These are phyloP conservation scores for Begonia peltatifolia DNA, from an alignment of 306 rosid genomes.

Conservation along the genomic window DNA sequence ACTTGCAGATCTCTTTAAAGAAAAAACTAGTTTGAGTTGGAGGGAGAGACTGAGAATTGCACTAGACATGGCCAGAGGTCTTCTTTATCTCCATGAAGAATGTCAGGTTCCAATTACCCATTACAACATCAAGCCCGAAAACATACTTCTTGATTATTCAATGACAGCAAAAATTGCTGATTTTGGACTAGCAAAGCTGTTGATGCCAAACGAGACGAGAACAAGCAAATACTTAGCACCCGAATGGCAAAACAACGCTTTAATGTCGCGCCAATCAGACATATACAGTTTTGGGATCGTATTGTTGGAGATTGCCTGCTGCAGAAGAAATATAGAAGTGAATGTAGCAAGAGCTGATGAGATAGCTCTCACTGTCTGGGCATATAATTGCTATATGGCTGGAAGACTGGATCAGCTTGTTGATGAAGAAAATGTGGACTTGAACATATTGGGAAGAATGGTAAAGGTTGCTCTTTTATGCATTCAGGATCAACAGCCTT, in stretches of 20 bases:
- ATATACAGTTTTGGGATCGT: background rate
- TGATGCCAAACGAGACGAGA: background rate
- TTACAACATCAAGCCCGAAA: background rate
- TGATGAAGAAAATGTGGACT: background rate
- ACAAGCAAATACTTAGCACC: background rate
- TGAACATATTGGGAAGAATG: conserved; percentile 5
- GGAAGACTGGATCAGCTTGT: conserved; percentile 4
- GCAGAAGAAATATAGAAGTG: conserved; percentile 6
- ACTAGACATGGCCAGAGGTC: background rate
- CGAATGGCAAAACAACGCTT: background rate
- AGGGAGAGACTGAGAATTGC: conserved; percentile 1
- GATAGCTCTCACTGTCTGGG: conserved; percentile 9
- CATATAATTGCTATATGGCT: conserved; percentile 1
- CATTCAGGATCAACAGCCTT: conserved; percentile 6
- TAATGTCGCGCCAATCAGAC: background rate
- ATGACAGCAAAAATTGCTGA: background rate
- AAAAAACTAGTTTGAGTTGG: background rate
- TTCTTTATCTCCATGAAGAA: conserved; percentile 1
- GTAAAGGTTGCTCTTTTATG: conserved; percentile 6
- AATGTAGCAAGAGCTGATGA: conserved; percentile 5
- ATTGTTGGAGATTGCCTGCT: conserved; percentile 5
- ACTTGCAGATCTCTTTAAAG: background rate
- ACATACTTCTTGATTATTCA: background rate
- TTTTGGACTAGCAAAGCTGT: conserved; percentile 1
- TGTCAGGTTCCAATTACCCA: background rate